Evolutionary conservation across 768 basidiomycete species (phyloP).

Genomic region (Lepiota brunneoincarnata): DNA sequence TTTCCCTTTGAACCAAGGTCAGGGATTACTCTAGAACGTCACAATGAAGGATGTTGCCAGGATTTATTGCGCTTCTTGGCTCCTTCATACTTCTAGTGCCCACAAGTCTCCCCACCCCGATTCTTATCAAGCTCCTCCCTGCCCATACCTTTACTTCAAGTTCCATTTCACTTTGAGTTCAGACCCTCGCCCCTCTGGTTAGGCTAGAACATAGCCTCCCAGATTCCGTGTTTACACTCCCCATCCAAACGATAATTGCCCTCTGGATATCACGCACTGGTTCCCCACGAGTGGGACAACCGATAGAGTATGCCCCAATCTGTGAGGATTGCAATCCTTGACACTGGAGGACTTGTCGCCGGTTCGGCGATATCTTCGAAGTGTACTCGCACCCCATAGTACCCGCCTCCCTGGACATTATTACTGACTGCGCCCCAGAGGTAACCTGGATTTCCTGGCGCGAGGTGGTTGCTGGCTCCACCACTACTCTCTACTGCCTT

Average conservation of each 20-base stretch:
- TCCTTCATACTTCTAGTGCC: too few relatives aligned
- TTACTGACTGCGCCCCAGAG: background rate
- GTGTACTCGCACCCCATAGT: background rate
- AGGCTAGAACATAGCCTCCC: too few relatives aligned
- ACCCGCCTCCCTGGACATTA: background rate
- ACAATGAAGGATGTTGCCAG: too few relatives aligned
- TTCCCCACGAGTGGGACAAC: background rate
- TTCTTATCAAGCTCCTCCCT: too few relatives aligned
- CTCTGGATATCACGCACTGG: background rate
- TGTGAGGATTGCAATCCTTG: background rate
- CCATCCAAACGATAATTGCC: background rate
- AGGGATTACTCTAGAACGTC: too few relatives aligned
- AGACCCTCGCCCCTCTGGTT: too few relatives aligned
- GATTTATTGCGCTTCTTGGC: too few relatives aligned
- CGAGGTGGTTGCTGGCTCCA: constrained; percentile 4
- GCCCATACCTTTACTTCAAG: too few relatives aligned
- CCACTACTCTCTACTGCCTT: background rate
- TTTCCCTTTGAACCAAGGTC: too few relatives aligned
- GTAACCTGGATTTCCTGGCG: constrained; percentile 2
- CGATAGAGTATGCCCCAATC: background rate
- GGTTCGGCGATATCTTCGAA: constrained; percentile 3
- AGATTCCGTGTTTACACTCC: too few relatives aligned
- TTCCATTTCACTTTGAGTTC: too few relatives aligned
- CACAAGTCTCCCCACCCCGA: too few relatives aligned
- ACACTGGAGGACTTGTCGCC: constrained; percentile 2